Base-by-base conservation (phyloP, 495 filamentous ascomycete species). In the Oidiodendron maius region DNA sequence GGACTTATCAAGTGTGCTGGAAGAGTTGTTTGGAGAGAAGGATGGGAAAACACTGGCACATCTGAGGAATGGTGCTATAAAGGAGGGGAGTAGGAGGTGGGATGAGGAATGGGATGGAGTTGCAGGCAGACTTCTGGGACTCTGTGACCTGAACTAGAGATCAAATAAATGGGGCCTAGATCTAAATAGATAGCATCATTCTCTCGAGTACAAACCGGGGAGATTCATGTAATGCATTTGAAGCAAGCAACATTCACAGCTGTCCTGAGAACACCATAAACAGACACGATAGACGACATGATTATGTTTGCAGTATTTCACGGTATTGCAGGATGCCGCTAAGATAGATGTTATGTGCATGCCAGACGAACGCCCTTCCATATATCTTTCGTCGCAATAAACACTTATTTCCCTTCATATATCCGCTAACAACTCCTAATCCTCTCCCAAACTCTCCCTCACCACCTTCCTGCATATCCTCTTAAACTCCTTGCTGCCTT, bases 71-170 rank as follows among this genome's bases (percentile, higher is more conserved):
- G 94, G 94, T 9, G 93, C 93, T 1, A 54, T 78, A 47, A 73
- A 80, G 58, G 91, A 97, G 62, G 86, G 87, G 17, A 67, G 71
- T 45, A 72, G 79, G 46, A 70, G 94, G 37, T 99, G 93, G 93
- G 89, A 96, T 59, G 89, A 91, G 60, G 88, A 95, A 64, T 99
- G 94, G 94, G 77, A 91, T 71, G 72, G 72, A 18, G 80, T 90
- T 45, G 83, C 87, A 1, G 87, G 82, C 9, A 72, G 72, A 35
- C 66, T 94, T 15, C 68, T 96, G 51, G 83, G 82, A 13, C 64
- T 93, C 10, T 55, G 52, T 54, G 58, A 55, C 15, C 53, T 43
- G 34, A 39, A 9, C 15, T 17, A 43, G 2, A 21, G n/a, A n/a
- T n/a, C n/a, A n/a, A n/a, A n/a, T n/a, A n/a, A n/a, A n/a, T n/a